A percentile compares a stretch with the other conserved stretches of the same genome.
Evolutionary conservation across 2,329 filamentous ascomycete species (phyloP).

Genomic region (Hypoxylon sp.): DNA sequence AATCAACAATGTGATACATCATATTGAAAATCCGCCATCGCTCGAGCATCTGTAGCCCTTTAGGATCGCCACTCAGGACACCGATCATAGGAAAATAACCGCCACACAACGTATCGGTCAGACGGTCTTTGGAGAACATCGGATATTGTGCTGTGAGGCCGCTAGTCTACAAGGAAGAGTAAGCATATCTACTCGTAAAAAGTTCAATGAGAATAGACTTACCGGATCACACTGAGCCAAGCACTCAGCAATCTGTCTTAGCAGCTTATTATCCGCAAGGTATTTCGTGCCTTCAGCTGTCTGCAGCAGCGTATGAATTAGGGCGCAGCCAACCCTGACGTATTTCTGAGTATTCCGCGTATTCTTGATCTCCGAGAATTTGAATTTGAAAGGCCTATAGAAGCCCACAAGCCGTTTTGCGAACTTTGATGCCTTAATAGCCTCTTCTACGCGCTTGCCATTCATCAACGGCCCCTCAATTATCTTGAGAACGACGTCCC

Average conservation of each 20-base stretch:
- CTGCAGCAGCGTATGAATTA: conserved; percentile 89
- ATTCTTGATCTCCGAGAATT: conserved; percentile 91
- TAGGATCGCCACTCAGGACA: conserved; percentile 84
- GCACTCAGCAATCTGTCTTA: conserved; percentile 95
- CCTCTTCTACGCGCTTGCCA: conserved; percentile 92
- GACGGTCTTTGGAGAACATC: conserved; percentile 87
- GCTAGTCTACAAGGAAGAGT: conserved; percentile 66
- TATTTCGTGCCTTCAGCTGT: conserved; percentile 88
- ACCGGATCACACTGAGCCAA: conserved; percentile 94
- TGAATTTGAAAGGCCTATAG: conserved; percentile 96
- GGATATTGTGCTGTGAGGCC: conserved; percentile 85
- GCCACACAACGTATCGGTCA: conserved; percentile 88
- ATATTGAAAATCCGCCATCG: conserved; percentile 99
- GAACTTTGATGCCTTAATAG: conserved; percentile 94
- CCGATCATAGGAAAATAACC: conserved; percentile 97
- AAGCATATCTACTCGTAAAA: conserved; percentile 29
- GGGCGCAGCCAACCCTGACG: conserved; percentile 87
- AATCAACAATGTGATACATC: conserved; percentile 98
- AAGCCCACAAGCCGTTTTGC: conserved; percentile 95
- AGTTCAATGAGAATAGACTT: conserved; percentile 52
- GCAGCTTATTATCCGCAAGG: conserved; percentile 89
- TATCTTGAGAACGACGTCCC: conserved; percentile 90
- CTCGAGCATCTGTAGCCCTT: conserved; percentile 90
- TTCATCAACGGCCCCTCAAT: conserved; percentile 94
- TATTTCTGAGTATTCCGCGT: conserved; percentile 96